A percentile compares a stretch with the other conserved stretches of the same genome.
Evolutionary conservation across 2,329 filamentous ascomycete species (phyloP).

Genomic region (Juglanconis sp.): DNA sequence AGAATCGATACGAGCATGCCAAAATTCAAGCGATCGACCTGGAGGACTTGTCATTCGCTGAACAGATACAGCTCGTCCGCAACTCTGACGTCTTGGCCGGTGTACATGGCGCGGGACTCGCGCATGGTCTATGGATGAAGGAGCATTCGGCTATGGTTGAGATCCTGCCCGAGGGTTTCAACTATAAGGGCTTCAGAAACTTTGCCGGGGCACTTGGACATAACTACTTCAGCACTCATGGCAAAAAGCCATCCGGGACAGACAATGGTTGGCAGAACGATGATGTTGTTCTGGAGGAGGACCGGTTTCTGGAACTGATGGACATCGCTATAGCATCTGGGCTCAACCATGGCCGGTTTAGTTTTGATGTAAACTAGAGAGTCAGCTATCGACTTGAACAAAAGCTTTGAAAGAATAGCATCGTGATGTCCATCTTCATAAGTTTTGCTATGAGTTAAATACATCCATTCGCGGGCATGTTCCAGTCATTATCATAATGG

Average conservation of each 20-base stretch:
- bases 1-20: background rate
- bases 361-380: background rate
- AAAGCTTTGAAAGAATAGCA: background rate
- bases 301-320: constrained; percentile 1
- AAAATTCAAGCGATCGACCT: constrained; percentile 31
- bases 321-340: constrained; percentile 1
- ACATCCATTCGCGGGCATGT: too few relatives aligned
- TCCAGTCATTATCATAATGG: too few relatives aligned
- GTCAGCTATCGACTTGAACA: background rate
- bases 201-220: constrained; percentile 27
- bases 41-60: constrained; percentile 31
- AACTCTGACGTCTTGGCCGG: constrained; percentile 40
- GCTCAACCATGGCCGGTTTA: background rate
- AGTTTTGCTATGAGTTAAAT: too few relatives aligned
- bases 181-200: constrained; percentile 39
- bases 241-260: background rate
- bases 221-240: constrained; percentile 1
- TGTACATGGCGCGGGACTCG: constrained; percentile 41
- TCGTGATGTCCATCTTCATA: background rate
- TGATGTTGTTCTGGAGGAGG: background rate
- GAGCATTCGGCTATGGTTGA: constrained; percentile 36
- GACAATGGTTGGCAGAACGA: background rate
- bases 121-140: constrained; percentile 39
- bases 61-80: constrained; percentile 33
- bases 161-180: constrained; percentile 35